These are phyloP conservation scores for Aspergillus olivimuriae DNA, from an alignment of 495 filamentous ascomycete species.

Conservation along the genomic window DNA sequence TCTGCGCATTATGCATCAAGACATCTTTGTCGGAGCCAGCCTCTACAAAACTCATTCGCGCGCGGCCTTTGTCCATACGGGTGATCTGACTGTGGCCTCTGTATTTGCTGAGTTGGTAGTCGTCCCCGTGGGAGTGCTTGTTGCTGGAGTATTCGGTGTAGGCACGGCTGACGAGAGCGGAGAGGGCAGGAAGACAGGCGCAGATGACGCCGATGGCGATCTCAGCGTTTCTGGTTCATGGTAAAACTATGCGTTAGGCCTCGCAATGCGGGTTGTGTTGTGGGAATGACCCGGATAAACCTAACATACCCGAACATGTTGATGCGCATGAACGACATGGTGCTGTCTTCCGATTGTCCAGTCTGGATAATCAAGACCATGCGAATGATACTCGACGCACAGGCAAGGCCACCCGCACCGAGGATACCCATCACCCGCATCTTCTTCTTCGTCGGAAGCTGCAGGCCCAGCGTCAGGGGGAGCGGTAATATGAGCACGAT, in stretches of 20 bases:
- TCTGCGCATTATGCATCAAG: slow-evolving; percentile 20
- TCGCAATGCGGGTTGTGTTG: no score
- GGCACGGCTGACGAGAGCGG: slow-evolving; percentile 18
- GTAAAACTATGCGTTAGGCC: no score
- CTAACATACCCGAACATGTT: slow-evolving; percentile 32
- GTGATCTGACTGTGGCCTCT: slow-evolving; percentile 15
- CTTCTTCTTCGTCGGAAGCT: slow-evolving; percentile 28
- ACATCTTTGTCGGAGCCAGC: slow-evolving; percentile 19
- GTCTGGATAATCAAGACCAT: slow-evolving; percentile 25
- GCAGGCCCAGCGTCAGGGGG: slow-evolving; percentile 25
- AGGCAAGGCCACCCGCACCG: slow-evolving; percentile 33
- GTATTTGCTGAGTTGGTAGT: slow-evolving; percentile 6
- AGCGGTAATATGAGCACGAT: slow-evolving; percentile 29
- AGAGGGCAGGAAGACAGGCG: slow-evolving; percentile 33
- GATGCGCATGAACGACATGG: slow-evolving; percentile 29
- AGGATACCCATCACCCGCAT: slow-evolving; percentile 28
- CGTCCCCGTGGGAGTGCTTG: slow-evolving; percentile 16
- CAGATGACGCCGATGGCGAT: slow-evolving; percentile 34
- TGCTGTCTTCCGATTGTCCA: slow-evolving; percentile 23
- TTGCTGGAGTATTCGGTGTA: slow-evolving; percentile 19
- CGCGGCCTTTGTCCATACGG: background rate
- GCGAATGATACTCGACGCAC: slow-evolving; percentile 30
- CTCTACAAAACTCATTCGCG: slow-evolving; percentile 12
- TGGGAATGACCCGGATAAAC: no score
- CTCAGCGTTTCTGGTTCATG: slow-evolving; percentile 27